Percentiles rank a stretch among this genome's conserved stretches.
Conservation (phyloP, 2,329 filamentous ascomycete genomes). For the Fusarium sp. region DNA sequence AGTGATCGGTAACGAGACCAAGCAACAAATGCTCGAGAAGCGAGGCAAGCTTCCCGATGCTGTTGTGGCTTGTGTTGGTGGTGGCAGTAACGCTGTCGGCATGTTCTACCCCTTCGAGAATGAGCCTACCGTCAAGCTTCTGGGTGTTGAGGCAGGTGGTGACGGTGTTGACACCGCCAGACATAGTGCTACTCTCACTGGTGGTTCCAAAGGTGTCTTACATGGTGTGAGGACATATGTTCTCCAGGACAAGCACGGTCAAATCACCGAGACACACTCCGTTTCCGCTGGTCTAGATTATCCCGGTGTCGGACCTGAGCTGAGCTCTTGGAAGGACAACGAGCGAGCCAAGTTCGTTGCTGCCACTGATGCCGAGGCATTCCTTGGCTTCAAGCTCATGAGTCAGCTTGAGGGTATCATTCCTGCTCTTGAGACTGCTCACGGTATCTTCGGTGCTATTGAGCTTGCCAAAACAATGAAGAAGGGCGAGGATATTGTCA, state of each 20-base stretch:
- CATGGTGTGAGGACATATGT: conserved; percentile 97
- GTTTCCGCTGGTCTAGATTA: conserved; percentile 97
- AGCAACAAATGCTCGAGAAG: conserved; percentile 86
- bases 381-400: conserved; percentile 85
- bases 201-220: conserved; percentile 89
- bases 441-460: conserved; percentile 89
- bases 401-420: conserved; percentile 95
- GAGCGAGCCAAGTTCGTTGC: conserved; percentile 87
- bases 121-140: conserved; percentile 83
- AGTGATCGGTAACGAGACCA: conserved; percentile 95
- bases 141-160: conserved; percentile 95
- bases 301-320: conserved; percentile 93
- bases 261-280: conserved; percentile 95
- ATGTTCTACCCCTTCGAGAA: conserved; percentile 98
- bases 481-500: conserved; percentile 89
- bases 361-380: conserved; percentile 90
- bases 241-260: conserved; percentile 89
- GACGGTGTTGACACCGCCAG: conserved; percentile 87
- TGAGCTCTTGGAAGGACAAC: conserved; percentile 92
- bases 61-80: conserved; percentile 95
- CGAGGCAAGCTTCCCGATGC: conserved; percentile 92
- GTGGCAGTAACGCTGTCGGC: conserved; percentile 92
- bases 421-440: conserved; percentile 90
- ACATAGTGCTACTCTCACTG: conserved; percentile 88
- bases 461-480: conserved; percentile 93